Conservation (phyloP, 1,284 basidiomycete species). For the Leucoagaricus sp. region DNA sequence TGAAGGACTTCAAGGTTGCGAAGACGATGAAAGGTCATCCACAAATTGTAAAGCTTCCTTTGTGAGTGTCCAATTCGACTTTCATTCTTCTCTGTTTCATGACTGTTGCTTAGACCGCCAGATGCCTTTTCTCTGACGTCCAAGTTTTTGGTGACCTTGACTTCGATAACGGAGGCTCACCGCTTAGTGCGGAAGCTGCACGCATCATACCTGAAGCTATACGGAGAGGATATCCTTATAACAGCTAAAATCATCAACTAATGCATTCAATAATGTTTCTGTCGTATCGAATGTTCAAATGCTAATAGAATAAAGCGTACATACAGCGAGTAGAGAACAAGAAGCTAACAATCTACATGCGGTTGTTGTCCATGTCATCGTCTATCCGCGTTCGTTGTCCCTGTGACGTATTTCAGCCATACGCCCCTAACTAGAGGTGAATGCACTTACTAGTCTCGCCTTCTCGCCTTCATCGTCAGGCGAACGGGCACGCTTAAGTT, state of each 20-base stretch:
- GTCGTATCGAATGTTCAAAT: slow-evolving; percentile 12
- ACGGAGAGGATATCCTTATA: slow-evolving; percentile 45
- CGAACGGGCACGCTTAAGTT: slow-evolving; percentile 66
- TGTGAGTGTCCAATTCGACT: slow-evolving; percentile 40
- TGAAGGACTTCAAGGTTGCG: slow-evolving; percentile 48
- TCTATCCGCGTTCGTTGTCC: slow-evolving; percentile 60
- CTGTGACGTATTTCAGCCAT: slow-evolving; percentile 27
- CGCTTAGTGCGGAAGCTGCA: slow-evolving; percentile 64
- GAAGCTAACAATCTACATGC: slow-evolving; percentile 49
- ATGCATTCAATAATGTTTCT: slow-evolving; percentile 3
- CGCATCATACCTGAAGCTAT: slow-evolving; percentile 46
- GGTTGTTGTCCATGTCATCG: slow-evolving; percentile 58
- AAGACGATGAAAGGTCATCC: slow-evolving; percentile 28
- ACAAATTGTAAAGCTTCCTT: slow-evolving; percentile 48
- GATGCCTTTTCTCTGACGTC: slow-evolving; percentile 45
- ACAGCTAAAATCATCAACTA: slow-evolving; percentile 63
- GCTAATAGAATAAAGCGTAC: slow-evolving; percentile 20
- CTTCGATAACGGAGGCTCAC: slow-evolving; percentile 63
- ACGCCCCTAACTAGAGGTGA: background rate
- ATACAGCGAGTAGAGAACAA: slow-evolving; percentile 15
- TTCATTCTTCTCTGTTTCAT: no score
- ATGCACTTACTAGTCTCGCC: slow-evolving; percentile 50
- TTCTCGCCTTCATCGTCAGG: slow-evolving; percentile 69
- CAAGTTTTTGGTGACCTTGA: slow-evolving; percentile 54
- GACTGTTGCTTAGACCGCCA: slow-evolving; percentile 32